Base-by-base conservation (phyloP, 1,139 yeast genomes). In the Eremothecium coryli region DNA sequence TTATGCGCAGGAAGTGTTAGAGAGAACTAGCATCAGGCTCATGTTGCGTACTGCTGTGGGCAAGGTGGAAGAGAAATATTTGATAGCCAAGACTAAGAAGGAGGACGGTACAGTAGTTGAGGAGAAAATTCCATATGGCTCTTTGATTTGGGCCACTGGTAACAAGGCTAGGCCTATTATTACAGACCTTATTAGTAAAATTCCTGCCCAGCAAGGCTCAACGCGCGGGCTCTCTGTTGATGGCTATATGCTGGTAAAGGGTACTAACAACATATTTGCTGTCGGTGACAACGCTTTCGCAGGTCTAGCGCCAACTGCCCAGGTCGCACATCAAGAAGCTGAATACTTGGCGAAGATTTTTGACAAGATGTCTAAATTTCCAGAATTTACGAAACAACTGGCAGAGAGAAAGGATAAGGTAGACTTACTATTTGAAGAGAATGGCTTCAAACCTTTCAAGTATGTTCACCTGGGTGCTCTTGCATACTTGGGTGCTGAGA, bases 131-230 rank as follows among this genome's bases (percentile, higher is more conserved):
- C 95, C 96, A 41, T 88, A 86, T 59, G 97, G 97, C 56, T 70
- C 86, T 59, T 73, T 88, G 54, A 90, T 88, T 49, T 88, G 97
- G 97, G 96, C 96, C 42, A 88, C 95, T 37, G 97, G 97, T 66
- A 86, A 86, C 65, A 86, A 90, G 50, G 86, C 88, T 45, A 79
- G 95, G 65, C 73, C 77, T 38, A 70, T 88, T 44, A 70, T 80
- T 40, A 71, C 79, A 41, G 75, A 77, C 54, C 68, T 88, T 51
- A 73, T 79, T 60, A 62, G 74, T 42, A 74, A 76, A 64, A 70
- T 88, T 49, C 90, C 86, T 32, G 94, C 79, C 49, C 97, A 88
- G 68, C 74, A 71, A 58, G 73, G 73, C 50, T 86, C 95, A 34
- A 79, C 93, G 61, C 76, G 96, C 59, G 97, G 95, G 40, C 70